Evolutionary conservation across 805 yeast genomes (phyloP), one percentile per base, ranked within the genome.

Genomic region (Candida golubevii): DNA sequence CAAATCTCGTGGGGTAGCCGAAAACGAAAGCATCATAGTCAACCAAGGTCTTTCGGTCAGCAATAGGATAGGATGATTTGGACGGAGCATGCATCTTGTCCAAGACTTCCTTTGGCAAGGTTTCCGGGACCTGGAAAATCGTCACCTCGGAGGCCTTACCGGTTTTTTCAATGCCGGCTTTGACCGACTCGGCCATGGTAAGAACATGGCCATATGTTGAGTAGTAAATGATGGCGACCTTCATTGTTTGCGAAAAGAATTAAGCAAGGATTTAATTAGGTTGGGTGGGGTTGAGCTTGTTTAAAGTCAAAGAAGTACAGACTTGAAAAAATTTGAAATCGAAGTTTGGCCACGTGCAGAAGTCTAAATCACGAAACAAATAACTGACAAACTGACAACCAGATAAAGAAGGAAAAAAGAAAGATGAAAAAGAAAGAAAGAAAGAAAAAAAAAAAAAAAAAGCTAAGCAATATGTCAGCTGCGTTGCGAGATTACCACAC

Each of bases 1-100:
- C 97, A 62, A 69, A 88, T 68, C 96, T 80, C 44, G 96, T 85
- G 58, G 96, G 95, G 55, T 85, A 64, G 61, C 96, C 97, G 56
- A 88, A 85, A 53, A 89, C 53, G 70, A 84, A 79, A 38, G 90
- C 95, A 60, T 89, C 95, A 71, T 82, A 85, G 51, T 74, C 68
- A 4, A 67, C 60, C 53, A 88, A 72, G 14, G 79, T 75, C 15
- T 78, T 84, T 8, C 65, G 56, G 12, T 85, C 72, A 41, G 87
- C 87, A 57, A 78, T 69, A 53, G 93, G 90, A 63, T 65, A 64
- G 49, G 58, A 55, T 31, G 84, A 80, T 62, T 80, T 80, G 11
- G 75, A 61, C 33, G 88, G 83, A 15, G 93, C 95, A 56, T 80
- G 77, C 72, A 88, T 63, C 58, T 71, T 65, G 37, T 65, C 61